Percentiles rank a stretch among this genome's conserved stretches.
Conservation (phyloP, 306 rosid genomes). For the Arachis hypogaea region DNA sequence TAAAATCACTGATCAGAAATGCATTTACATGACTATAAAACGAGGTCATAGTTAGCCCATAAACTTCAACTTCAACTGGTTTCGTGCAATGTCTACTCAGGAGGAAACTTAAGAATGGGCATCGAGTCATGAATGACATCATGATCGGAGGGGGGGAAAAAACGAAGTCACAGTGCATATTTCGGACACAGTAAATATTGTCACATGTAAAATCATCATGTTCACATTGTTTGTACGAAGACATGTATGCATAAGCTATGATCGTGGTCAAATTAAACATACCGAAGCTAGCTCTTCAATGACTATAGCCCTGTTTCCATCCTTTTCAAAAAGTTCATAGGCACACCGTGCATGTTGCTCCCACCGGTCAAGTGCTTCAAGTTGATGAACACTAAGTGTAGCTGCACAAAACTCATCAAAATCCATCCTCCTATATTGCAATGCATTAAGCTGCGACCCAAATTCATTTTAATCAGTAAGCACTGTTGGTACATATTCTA, state of each 20-base stretch:
- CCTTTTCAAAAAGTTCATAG: conserved; percentile 72
- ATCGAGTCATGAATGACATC: neutral
- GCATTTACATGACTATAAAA: neutral
- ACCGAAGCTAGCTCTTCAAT: conserved; percentile 87
- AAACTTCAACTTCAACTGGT: neutral
- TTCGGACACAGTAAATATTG: conserved; percentile 1
- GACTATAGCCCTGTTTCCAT: conserved; percentile 75
- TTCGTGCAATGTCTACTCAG: neutral
- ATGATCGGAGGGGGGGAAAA: conserved; percentile 8
- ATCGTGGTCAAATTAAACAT: conserved; percentile 36
- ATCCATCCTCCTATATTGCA: conserved; percentile 79
- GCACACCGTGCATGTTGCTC: conserved; percentile 81
- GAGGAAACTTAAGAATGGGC: neutral
- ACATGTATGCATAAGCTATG: conserved; percentile 16
- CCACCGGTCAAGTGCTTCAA: conserved; percentile 70
- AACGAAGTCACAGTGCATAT: conserved; percentile 9
- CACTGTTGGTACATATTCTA: neutral
- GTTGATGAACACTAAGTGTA: conserved; percentile 69
- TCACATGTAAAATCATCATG: neutral
- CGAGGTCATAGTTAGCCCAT: neutral
- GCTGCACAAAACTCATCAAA: conserved; percentile 85
- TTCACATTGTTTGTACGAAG: neutral
- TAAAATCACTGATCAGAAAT: conserved; percentile 28
- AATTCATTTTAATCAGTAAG: conserved; percentile 23
- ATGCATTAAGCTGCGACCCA: conserved; percentile 65